phyloP scores from a whole-genome alignment of 176 grass and related monocot species.

The Musa troglodytarum region DNA sequence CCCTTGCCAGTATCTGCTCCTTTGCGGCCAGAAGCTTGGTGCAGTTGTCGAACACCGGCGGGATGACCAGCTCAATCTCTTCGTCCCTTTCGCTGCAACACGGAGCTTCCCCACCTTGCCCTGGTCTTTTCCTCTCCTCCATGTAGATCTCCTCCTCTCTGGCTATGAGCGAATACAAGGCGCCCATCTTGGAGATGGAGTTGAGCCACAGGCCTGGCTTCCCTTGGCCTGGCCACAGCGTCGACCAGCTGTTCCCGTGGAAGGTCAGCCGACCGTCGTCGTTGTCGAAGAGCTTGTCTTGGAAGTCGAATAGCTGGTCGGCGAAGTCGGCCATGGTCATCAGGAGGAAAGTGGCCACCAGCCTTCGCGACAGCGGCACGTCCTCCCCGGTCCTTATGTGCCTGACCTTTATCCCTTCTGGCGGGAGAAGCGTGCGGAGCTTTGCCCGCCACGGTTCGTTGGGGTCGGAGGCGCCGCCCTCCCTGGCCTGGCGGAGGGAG shows the following conservation, averaged over 20 bases:
- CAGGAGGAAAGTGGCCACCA: conserved; percentile 43
- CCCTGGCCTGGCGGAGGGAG: conserved; percentile 34
- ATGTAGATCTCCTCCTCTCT: conserved; percentile 44
- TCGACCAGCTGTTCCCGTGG: conserved; percentile 32
- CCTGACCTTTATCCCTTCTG: conserved; percentile 34
- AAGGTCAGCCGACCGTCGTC: conserved; percentile 46
- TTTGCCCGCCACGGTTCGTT: conserved; percentile 48
- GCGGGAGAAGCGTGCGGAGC: conserved; percentile 41
- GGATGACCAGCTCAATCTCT: conserved; percentile 39
- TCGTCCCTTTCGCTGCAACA: neutral
- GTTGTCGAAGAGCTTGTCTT: conserved; percentile 65
- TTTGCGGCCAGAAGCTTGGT: conserved; percentile 37
- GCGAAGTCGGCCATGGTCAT: conserved; percentile 72
- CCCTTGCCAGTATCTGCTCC: conserved; percentile 45
- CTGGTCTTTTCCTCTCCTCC: neutral
- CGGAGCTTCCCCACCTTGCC: neutral
- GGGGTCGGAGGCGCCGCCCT: conserved; percentile 28
- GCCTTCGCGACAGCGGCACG: conserved; percentile 40
- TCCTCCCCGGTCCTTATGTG: conserved; percentile 72
- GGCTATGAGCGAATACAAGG: conserved; percentile 42
- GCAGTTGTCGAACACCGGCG: conserved; percentile 59
- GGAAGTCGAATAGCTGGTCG: conserved; percentile 71
- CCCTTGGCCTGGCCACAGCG: conserved; percentile 59
- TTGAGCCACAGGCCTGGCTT: conserved; percentile 71
- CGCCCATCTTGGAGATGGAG: conserved; percentile 44